A percentile compares a stretch with the other conserved stretches of the same genome.
These are phyloP conservation scores for Phialocephala subalpina DNA, from an alignment of 2,329 filamentous ascomycete species.

Conservation along the genomic window DNA sequence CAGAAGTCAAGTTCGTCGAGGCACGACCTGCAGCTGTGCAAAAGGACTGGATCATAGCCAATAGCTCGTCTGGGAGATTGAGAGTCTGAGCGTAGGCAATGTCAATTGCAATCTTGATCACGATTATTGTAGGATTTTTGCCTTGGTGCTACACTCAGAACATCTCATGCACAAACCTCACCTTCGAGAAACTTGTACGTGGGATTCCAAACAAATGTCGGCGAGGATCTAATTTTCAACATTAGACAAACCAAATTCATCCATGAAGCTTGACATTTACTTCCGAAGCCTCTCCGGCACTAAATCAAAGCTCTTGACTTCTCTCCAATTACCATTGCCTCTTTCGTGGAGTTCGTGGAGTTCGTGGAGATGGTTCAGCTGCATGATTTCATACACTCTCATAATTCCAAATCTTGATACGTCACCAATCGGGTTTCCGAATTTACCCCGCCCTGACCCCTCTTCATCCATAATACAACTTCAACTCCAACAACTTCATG, in stretches of 20 bases:
- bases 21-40: not conserved
- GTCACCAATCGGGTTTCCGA: not conserved
- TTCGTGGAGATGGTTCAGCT: not conserved
- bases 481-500: not conserved
- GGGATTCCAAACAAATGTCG: too few species aligned
- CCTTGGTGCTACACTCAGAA: too few species aligned
- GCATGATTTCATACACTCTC: not conserved
- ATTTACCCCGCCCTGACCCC: conserved; percentile 3
- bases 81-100: too few species aligned
- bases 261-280: too few species aligned
- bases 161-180: too few species aligned
- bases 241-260: too few species aligned
- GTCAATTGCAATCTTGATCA: too few species aligned
- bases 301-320: not conserved
- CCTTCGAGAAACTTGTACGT: too few species aligned
- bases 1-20: not conserved
- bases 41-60: not conserved
- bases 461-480: not conserved
- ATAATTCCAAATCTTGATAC: not conserved
- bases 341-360: too few species aligned
- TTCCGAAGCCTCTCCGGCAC: not conserved
- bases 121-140: too few species aligned
- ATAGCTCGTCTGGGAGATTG: too few species aligned
- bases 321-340: not conserved
- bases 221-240: too few species aligned